These are phyloP conservation scores for Grifola frondosa DNA, from an alignment of 1,284 basidiomycete species.

Conservation along the genomic window DNA sequence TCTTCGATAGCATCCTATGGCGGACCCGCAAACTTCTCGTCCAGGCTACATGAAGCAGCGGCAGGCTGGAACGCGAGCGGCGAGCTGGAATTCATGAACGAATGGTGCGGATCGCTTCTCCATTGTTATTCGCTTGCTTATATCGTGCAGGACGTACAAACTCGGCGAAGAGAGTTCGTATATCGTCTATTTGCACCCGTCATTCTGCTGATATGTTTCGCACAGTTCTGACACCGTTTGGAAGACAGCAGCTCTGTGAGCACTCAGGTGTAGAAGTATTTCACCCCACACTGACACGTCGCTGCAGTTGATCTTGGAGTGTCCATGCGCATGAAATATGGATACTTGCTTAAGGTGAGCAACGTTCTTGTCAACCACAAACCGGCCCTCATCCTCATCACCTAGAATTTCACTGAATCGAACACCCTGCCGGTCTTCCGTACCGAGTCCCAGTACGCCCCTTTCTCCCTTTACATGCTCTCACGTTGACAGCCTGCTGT, in stretches of 20 bases:
- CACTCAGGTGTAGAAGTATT: background rate
- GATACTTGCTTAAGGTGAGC: slow-evolving; percentile 65
- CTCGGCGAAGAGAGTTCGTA: slow-evolving; percentile 75
- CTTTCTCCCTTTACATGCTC: slow-evolving; percentile 6
- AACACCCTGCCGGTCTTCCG: slow-evolving; percentile 82
- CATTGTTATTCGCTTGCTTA: slow-evolving; percentile 2
- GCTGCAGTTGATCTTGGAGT: slow-evolving; percentile 68
- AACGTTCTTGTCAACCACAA: background rate
- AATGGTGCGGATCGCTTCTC: slow-evolving; percentile 48
- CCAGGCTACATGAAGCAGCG: slow-evolving; percentile 53
- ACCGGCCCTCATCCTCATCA: background rate
- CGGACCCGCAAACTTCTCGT: slow-evolving; percentile 65
- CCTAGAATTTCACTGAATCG: slow-evolving; percentile 71
- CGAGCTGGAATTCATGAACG: slow-evolving; percentile 70
- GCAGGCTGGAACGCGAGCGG: slow-evolving; percentile 63
- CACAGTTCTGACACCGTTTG: slow-evolving; percentile 79
- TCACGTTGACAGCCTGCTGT: slow-evolving; percentile 25
- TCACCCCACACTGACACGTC: background rate
- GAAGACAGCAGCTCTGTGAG: slow-evolving; percentile 74
- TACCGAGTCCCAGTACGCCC: slow-evolving; percentile 77
- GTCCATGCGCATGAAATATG: slow-evolving; percentile 76
- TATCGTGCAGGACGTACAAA: slow-evolving; percentile 67
- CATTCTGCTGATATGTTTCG: too few species aligned
- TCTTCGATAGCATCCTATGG: slow-evolving; percentile 69
- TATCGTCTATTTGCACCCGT: slow-evolving; percentile 1